Conservation (phyloP, 31 red algal species). For the Endocladia muricata region DNA sequence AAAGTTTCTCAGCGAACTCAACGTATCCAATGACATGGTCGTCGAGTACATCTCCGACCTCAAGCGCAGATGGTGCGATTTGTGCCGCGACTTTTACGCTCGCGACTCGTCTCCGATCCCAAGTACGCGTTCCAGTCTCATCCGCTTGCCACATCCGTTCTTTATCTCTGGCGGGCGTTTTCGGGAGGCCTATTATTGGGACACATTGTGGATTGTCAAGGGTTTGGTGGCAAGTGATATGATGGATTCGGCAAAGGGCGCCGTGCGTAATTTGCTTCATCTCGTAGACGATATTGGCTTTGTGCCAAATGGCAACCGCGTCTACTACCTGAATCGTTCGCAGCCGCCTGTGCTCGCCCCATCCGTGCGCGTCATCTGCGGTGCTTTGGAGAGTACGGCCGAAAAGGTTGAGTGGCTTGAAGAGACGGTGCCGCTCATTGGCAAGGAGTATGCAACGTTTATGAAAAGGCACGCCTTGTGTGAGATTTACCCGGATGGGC, state of each 20-base stretch:
- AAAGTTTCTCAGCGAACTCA: conserved; percentile 4
- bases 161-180: conserved; percentile 87
- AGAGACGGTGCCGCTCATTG: conserved; percentile 60
- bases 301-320: conserved; percentile 88
- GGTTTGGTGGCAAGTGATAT: conserved; percentile 69
- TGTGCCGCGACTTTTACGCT: conserved; percentile 12
- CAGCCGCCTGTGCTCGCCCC: conserved; percentile 82
- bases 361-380: conserved; percentile 33
- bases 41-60: conserved; percentile 19
- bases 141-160: conserved; percentile 67
- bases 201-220: conserved; percentile 80
- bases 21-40: not conserved
- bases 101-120: too few relatives aligned
- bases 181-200: conserved; percentile 92
- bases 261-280: conserved; percentile 68
- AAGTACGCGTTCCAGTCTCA: conserved; percentile 37
- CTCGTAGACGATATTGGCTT: conserved; percentile 73
- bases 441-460: conserved; percentile 56
- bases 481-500: not conserved
- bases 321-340: conserved; percentile 84
- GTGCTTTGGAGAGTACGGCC: not conserved
- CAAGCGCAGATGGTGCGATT: conserved; percentile 19
- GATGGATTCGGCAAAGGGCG: conserved; percentile 48
- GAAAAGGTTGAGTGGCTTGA: conserved; percentile 35
- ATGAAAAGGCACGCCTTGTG: conserved; percentile 28